Conservation (phyloP, 257 asterid genomes). For the Rubia yunnanensis region DNA sequence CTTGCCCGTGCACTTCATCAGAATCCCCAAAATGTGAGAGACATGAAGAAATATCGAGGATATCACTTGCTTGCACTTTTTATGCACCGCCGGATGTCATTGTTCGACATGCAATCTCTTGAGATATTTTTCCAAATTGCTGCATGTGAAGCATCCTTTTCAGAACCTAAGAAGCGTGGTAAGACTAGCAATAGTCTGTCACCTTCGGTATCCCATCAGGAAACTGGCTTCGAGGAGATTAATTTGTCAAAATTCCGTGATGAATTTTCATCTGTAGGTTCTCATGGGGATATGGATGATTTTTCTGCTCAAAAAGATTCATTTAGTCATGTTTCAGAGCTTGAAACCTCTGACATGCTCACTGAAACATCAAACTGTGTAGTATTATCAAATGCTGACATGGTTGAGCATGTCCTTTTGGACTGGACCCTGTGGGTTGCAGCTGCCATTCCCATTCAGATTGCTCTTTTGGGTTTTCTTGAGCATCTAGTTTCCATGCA, state of each 20-base stretch:
- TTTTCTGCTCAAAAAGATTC: constrained; percentile 87
- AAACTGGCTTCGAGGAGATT: constrained; percentile 63
- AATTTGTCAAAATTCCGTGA: constrained; percentile 69
- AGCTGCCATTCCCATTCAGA: constrained; percentile 80
- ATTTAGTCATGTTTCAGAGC: constrained; percentile 76
- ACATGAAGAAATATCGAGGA: constrained; percentile 92
- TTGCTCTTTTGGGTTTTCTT: constrained; percentile 85
- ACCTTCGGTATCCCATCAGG: constrained; percentile 45
- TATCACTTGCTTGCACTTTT: constrained; percentile 94
- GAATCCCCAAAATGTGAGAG: constrained; percentile 94
- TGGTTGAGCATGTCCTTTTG: constrained; percentile 99
- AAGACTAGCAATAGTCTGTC: constrained; percentile 37
- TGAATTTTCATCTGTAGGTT: constrained; percentile 82
- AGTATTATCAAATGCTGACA: constrained; percentile 92
- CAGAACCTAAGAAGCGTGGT: constrained; percentile 67
- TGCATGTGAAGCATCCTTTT: constrained; percentile 97
- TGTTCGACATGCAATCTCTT: constrained; percentile 95
- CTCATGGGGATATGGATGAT: constrained; percentile 89
- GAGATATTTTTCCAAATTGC: constrained; percentile 97
- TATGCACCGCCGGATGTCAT: constrained; percentile 85
- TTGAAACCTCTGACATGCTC: constrained; percentile 65
- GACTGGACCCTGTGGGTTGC: constrained; percentile 99
- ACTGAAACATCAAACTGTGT: constrained; percentile 92
- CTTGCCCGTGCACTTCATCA: constrained; percentile 92
- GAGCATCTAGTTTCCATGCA: constrained; percentile 99